Base-by-base conservation (phyloP, 768 basidiomycete species). In the Hysterangium stoloniferum region DNA sequence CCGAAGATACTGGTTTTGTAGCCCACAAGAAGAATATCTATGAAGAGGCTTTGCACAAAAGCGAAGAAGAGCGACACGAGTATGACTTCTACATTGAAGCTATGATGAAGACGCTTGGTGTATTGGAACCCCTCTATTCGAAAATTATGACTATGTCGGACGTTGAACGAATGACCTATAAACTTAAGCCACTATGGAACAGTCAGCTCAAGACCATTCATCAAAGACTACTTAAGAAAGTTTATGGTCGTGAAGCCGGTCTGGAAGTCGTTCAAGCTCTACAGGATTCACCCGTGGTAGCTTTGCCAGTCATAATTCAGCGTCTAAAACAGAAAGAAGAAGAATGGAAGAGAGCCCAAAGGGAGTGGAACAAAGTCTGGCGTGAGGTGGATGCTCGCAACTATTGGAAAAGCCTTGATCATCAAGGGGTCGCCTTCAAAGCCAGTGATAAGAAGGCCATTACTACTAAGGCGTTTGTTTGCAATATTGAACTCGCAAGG, bases 341-440 rank as follows among this genome's bases (percentile, higher is more conserved):
- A 54, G 95, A 98, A 63, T 99, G 96, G 96, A 96, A 93, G 68
- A 77, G 92, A 19, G 95, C 92, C 15, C 92, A 96, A 64, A 68
- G 92, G 46, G 96, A 96, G 68, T 99, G 96, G 96, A 97, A 97
- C 69, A 89, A 95, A 64, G 87, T 97, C 45, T 99, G 96, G 96
- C 72, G 94, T 45, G 95, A 96, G 68, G 90, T 95, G 25, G 91
- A 98, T 59, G 88, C 89, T 24, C 76, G 88, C 58, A 98, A 98
- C 68, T 97, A 88, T 62, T 78, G 82, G 67, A 93, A 92, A 72
- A 85, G 87, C 46, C 75, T 98, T 59, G 95, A 99, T 63, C 90
- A 95, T 60, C 91, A 94, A 63, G 88, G 83, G 7, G 86, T 95
- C 62, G 77, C 78, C 44, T 97, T 94, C 79, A 94, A 93, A 71